Evolutionary conservation across 305 asterid genomes (phyloP), one percentile per base, ranked within the genome.

Genomic region (Andrographis paniculata): DNA sequence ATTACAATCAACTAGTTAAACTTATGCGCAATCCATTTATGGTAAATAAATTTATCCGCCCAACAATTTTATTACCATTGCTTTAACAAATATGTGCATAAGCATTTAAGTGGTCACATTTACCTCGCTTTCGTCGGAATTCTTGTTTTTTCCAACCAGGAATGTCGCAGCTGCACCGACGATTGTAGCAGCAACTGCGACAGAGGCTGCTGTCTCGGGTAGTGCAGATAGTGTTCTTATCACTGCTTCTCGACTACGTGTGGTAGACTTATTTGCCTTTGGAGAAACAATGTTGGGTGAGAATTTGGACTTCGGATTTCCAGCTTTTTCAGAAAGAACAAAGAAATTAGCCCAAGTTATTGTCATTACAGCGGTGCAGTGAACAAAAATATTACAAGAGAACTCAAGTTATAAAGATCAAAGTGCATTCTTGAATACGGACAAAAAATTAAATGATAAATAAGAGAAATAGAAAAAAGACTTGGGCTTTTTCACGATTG

Each of bases 81-180:
- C n/a, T n/a, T n/a, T 62, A 22, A 33, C 31, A 50, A 44, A 45
- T 58, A 31, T 22, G 30, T 24, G 15, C 23, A 48, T 33, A 22
- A 5, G 9, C 6, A 24, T n/a, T 0, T 42, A 7, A 5, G 24
- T 1, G 10, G 23, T 12, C 39, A 52, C 24, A 51, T 48, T 13
- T 62, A 74, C 87, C 82, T 77, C 70, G n/a, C 61, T 40, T 60
- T 13, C 60, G 53, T 70, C 58, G 8, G 77, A 56, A 21, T 65
- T 52, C 53, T 69, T 69, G 1, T 67, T 60, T 70, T 74, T 74
- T 58, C 59, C 72, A 17, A 33, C 56, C 53, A 79, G 82, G 58
- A 79, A 54, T 42, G 79, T 68, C 41, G 84, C 67, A 4, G 91
- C 91, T 27, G 74, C 74, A 17, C 82, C 86, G 16, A 77, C 78